Evolutionary conservation across 176 grass and related monocot species (phyloP), one percentile per base, ranked within the genome.

Genomic region (Avena eriantha): DNA sequence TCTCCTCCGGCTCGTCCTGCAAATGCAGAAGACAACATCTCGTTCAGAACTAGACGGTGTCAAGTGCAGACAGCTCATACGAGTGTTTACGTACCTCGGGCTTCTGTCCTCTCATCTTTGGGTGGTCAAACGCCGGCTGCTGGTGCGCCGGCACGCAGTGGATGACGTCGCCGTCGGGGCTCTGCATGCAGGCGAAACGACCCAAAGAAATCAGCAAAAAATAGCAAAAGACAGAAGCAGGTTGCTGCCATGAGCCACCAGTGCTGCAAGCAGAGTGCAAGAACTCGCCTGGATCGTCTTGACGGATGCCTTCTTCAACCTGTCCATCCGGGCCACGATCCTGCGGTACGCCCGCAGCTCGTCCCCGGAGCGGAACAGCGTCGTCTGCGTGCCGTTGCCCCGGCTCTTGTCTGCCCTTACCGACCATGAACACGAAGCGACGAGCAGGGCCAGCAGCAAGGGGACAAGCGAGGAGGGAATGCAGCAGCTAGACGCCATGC

Each of bases 71-170:
- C 26, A 67, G 21, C 22, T 59, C 6, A 39, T n/a, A n/a, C n/a
- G n/a, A n/a, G n/a, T n/a, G n/a, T n/a, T n/a, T n/a, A n/a, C n/a
- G 6, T 35, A 94, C 95, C 92, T 92, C 89, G 65, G 88, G 92
- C 45, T 84, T 94, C 13, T 94, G 88, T 0, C 88, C 92, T 9
- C 51, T 53, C 48, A 94, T 50, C 86, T 78, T 83, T 10, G 90
- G 90, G 71, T 93, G 86, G 66, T 91, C 90, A 46, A 97, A 97
- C 66, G 95, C 92, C 84, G 95, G 95, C 82, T 97, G 95, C 60
- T 64, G 92, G 76, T 97, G 90, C 80, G 72, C 46, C 60, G 86
- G 92, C 65, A 97, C 95, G 80, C 95, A 97, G 47, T 93, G 74
- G 68, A 97, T 94, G 84, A 93, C 5, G 72, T 97, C 95, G 22